Evolutionary conservation across 2,329 filamentous ascomycete species (phyloP), one percentile per base, ranked within the genome.

Genomic region (Cercospora citrullina): DNA sequence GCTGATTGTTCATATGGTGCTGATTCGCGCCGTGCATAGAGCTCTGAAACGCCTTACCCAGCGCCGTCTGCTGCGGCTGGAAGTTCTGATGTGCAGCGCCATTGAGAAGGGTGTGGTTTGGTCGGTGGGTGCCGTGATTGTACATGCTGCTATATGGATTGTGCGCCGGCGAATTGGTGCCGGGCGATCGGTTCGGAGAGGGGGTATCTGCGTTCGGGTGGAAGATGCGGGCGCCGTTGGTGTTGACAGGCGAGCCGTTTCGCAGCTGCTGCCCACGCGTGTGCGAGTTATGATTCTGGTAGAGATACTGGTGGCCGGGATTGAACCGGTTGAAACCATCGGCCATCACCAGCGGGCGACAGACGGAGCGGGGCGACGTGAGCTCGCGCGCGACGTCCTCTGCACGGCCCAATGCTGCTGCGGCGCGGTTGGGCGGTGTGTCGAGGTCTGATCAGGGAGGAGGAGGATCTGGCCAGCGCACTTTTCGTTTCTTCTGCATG

Each of bases 121-220:
- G 88, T 78, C 91, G 89, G 66, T 84, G 81, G 68, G 78, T 80
- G 77, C 85, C 85, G 80, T 91, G 89, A 77, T 87, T 88, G 84
- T 90, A 93, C 91, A 93, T 93, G 79, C 84, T 77, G 63, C 53
- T 87, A 84, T 90, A 93, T 88, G 92, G 92, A 79, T 85, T 77
- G 73, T 82, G 80, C 68, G 83, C 81, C 16, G 83, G 82, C 71
- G 83, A 84, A 74, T 83, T 80, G 31, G 81, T 80, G 66, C 85
- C 85, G 55, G 86, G 85, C 57, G 86, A 87, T 75, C 85, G 84
- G 69, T 86, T 84, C 68, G 86, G 86, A 14, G 86, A 88, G 63
- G 86, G 85, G 1, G 85, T 86, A 73, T 87, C 82, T 63, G 74
- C 66, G 73, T 79, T 79, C 70, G 74, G 78, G 72, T 82, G 81